Base-by-base conservation (phyloP, 257 asterid species). In the Voacanga thouarsii region DNA sequence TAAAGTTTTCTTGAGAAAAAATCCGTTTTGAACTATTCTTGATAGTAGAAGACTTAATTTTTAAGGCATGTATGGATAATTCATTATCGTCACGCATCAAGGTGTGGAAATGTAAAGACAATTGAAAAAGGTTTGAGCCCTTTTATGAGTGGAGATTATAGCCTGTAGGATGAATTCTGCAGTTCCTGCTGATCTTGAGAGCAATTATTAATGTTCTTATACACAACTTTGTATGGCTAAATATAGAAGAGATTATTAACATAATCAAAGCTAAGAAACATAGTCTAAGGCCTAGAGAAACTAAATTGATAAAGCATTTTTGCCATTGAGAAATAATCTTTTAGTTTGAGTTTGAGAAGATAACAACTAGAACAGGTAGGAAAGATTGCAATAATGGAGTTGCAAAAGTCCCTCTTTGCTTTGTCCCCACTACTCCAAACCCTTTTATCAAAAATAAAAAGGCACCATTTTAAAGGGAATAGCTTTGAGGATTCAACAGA, bases 391-490 rank as follows among this genome's bases (percentile, higher is more conserved):
- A 85, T 88, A 87, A 89, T 92, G 94, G 92, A 88, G 89, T 78
- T 82, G 7, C 55, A 82, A 84, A 89, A 83, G 90, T 75, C 72
- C 75, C 79, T 75, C 81, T 81, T 83, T 83, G 51, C 85, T 69
- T 89, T 88, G 85, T 83, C 89, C 88, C 96, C 97, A 87, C 97
- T 84, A 85, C 84, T 72, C 78, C 77, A 49, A 10, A 76, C 81
- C 77, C 84, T 89, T 81, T 70, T 39, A 78, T 64, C 81, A 72
- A 67, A 79, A 82, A 61, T 44, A 15, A 75, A 81, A 82, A 78
- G 81, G 77, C 82, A 87, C 81, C 86, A 78, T 74, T 84, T 84
- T 83, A 81, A 84, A 88, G 84, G 78, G 84, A 85, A 88, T 77
- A 77, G 81, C 83, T 80, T 71, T 83, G 74, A 80, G 82, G 82